Conservation (phyloP, 2,329 filamentous ascomycete species). For the Phialophora verrucosa region DNA sequence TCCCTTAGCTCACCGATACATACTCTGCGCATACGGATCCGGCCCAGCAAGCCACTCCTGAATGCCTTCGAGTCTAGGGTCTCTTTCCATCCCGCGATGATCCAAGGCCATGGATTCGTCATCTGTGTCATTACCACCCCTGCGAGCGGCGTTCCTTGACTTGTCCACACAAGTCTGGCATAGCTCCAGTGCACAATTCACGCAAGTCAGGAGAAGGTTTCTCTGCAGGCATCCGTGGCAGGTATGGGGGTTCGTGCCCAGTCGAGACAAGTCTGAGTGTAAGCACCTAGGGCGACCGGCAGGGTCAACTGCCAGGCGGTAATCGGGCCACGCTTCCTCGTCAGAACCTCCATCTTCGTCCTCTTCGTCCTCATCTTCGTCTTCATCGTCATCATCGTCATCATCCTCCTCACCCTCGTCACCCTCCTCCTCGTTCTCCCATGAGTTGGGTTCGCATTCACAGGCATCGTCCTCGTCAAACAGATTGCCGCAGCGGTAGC, state of each 20-base stretch:
- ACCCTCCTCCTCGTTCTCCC: constrained; percentile 15
- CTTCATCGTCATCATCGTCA: constrained; percentile 12
- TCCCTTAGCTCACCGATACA: neutral
- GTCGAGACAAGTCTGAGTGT: neutral
- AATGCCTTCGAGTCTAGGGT: neutral
- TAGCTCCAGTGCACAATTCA: constrained; percentile 13
- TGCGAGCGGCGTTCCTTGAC: neutral
- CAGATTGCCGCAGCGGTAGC: constrained; percentile 31
- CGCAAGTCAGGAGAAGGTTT: constrained; percentile 1
- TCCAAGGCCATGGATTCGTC: neutral
- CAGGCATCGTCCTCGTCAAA: constrained; percentile 23
- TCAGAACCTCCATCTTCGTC: constrained; percentile 10
- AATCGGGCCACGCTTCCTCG: constrained; percentile 7
- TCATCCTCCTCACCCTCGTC: constrained; percentile 15
- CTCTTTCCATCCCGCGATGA: neutral
- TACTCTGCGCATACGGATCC: neutral
- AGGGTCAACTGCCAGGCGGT: constrained; percentile 11
- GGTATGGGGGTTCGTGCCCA: neutral
- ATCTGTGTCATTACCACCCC: neutral
- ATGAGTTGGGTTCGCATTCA: constrained; percentile 1
- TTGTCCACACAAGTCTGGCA: constrained; percentile 8
- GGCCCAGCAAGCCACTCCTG: neutral
- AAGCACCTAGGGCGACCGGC: constrained; percentile 6
- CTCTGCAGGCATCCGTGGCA: constrained; percentile 15
- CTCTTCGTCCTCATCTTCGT: constrained; percentile 13